Conservation (phyloP, 164 flowering plant species). For the Kalanchoe fedtschenkoi region DNA sequence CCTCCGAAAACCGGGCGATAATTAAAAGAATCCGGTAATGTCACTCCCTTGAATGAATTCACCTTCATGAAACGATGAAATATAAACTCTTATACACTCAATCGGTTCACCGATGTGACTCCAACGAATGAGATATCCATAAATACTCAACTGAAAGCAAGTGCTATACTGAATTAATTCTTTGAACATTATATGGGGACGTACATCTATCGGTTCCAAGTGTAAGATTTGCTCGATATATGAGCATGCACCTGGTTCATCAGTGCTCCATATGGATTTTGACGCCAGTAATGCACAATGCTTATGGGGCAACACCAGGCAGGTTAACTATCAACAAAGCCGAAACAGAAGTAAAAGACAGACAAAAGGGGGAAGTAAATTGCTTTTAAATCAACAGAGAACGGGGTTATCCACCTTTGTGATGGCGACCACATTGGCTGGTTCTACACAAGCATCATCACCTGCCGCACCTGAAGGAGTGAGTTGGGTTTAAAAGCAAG, state of each 20-base stretch:
- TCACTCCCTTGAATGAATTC: slow-evolving; percentile 70
- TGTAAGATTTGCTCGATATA: slow-evolving; percentile 66
- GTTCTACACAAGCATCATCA: slow-evolving; percentile 29
- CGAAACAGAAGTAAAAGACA: neutral
- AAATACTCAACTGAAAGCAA: too few relatives aligned
- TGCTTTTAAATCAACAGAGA: neutral
- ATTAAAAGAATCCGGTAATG: slow-evolving; percentile 74
- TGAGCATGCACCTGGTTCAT: slow-evolving; percentile 50
- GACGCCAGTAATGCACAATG: slow-evolving; percentile 44
- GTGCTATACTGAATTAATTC: too few relatives aligned
- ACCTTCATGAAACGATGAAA: slow-evolving; percentile 36
- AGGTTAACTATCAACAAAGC: slow-evolving; percentile 60
- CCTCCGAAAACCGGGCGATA: slow-evolving; percentile 90
- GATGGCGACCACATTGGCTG: slow-evolving; percentile 59
- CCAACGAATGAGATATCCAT: too few relatives aligned
- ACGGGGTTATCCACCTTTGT: slow-evolving; percentile 42
- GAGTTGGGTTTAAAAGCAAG: neutral
- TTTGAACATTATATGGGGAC: slow-evolving; percentile 2
- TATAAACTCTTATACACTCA: too few relatives aligned
- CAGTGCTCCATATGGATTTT: slow-evolving; percentile 81
- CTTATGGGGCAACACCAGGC: slow-evolving; percentile 62
- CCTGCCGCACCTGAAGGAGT: slow-evolving; percentile 26
- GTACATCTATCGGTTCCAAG: slow-evolving; percentile 84
- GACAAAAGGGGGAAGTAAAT: neutral
- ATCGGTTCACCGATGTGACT: too few relatives aligned